Conservation (phyloP, 2,329 filamentous ascomycete genomes). For the Claviceps spartinae region DNA sequence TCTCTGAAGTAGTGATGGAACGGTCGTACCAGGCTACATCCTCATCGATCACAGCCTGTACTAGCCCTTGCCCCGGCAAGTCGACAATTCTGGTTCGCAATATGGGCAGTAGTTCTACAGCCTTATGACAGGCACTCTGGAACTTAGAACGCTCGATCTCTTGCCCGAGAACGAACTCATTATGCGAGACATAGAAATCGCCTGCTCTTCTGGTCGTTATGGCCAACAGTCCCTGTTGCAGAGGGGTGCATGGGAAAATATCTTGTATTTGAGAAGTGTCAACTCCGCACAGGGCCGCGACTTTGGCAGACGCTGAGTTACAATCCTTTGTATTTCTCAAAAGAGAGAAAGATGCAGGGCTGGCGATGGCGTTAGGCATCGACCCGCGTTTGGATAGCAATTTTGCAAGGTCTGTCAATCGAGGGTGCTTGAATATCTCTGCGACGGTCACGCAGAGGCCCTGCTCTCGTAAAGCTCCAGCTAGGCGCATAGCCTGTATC, state of each 20-base stretch:
- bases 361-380: background rate
- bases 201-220: constrained; percentile 18
- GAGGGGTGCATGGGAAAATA: constrained; percentile 19
- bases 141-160: constrained; percentile 4
- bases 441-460: background rate
- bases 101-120: constrained; percentile 13
- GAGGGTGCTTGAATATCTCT: constrained; percentile 10
- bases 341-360: too few species aligned
- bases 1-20: too few species aligned
- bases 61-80: constrained; percentile 22
- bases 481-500: background rate
- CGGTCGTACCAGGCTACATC: constrained; percentile 18
- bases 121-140: constrained; percentile 7
- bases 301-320: background rate
- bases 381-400: background rate
- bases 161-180: constrained; percentile 6
- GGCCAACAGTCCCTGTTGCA: constrained; percentile 26
- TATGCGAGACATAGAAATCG: constrained; percentile 18
- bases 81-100: constrained; percentile 34
- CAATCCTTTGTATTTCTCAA: background rate
- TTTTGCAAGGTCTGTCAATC: background rate
- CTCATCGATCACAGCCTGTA: constrained; percentile 29
- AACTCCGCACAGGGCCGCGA: background rate
- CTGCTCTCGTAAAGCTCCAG: background rate
- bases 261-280: background rate